These are phyloP conservation scores for Phialocephala subalpina DNA, from an alignment of 2,329 filamentous ascomycete genomes.

Conservation along the genomic window DNA sequence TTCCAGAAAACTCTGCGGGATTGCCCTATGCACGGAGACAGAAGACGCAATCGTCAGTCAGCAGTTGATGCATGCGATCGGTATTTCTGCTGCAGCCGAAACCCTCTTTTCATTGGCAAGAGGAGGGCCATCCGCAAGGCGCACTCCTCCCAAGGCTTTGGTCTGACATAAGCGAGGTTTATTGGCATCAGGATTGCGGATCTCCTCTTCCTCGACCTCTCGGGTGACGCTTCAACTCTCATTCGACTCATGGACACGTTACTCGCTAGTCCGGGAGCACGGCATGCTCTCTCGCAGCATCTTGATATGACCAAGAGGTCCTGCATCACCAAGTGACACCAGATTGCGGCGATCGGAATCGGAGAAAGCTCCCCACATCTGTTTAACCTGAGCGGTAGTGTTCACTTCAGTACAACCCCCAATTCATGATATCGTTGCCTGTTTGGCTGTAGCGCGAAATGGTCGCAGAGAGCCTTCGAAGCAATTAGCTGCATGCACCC, in stretches of 20 bases:
- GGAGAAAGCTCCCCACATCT: neutral
- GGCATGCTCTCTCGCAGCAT: neutral
- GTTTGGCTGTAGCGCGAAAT: neutral
- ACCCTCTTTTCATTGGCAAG: slow-evolving; percentile 1
- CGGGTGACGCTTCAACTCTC: neutral
- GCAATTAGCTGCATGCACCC: slow-evolving; percentile 8
- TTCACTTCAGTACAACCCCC: neutral
- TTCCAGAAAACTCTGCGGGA: neutral
- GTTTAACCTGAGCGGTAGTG: neutral
- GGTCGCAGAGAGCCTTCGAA: neutral
- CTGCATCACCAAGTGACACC: slow-evolving; percentile 2
- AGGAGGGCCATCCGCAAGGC: neutral
- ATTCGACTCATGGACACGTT: neutral
- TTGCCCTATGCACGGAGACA: neutral
- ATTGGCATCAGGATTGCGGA: slow-evolving; percentile 5
- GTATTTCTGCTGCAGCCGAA: neutral
- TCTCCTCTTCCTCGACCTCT: neutral
- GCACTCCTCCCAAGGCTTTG: slow-evolving; percentile 1
- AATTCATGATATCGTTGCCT: neutral
- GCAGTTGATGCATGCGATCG: slow-evolving; percentile 1
- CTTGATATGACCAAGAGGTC: neutral
- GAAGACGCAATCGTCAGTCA: slow-evolving; percentile 5
- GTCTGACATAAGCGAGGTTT: slow-evolving; percentile 1
- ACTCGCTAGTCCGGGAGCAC: neutral
- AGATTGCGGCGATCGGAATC: slow-evolving; percentile 8